These are phyloP conservation scores for Lecanicillium sp. DNA, from an alignment of 2,329 filamentous ascomycete genomes.

Conservation along the genomic window DNA sequence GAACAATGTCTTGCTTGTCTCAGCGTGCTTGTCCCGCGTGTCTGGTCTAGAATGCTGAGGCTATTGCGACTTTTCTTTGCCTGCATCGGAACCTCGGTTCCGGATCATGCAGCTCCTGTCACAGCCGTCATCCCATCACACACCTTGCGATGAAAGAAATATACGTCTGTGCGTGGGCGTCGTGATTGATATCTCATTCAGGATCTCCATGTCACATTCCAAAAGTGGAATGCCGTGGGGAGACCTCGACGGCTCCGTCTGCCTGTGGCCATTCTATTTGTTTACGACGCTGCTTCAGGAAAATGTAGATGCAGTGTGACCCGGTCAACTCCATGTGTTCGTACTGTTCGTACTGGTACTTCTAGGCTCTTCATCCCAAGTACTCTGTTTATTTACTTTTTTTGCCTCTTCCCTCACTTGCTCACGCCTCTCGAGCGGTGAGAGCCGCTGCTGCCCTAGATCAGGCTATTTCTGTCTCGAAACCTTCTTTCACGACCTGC, in stretches of 20 bases:
- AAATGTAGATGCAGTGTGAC: neutral
- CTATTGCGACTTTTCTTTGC: too few relatives aligned
- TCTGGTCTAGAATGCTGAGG: too few relatives aligned
- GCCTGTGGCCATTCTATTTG: neutral
- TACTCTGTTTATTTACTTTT: neutral
- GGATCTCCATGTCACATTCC: conserved; percentile 7
- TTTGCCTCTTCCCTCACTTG: neutral
- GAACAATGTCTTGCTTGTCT: neutral
- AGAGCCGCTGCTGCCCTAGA: neutral
- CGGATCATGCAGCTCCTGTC: neutral
- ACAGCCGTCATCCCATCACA: neutral
- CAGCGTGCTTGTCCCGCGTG: too few relatives aligned
- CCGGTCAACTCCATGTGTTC: neutral
- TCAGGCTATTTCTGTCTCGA: neutral
- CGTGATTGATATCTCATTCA: neutral
- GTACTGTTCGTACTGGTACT: neutral
- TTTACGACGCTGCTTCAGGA: neutral
- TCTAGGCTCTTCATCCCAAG: neutral
- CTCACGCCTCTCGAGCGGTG: neutral
- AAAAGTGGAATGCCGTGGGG: conserved; percentile 8
- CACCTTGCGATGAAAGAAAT: neutral
- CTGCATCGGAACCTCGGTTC: too few relatives aligned
- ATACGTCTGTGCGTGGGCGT: conserved; percentile 2
- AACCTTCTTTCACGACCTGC: neutral
- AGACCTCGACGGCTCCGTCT: neutral